A percentile compares a stretch with the other conserved stretches of the same genome.
Conservation (phyloP, 805 yeast species). For the Candida insectorum region DNA sequence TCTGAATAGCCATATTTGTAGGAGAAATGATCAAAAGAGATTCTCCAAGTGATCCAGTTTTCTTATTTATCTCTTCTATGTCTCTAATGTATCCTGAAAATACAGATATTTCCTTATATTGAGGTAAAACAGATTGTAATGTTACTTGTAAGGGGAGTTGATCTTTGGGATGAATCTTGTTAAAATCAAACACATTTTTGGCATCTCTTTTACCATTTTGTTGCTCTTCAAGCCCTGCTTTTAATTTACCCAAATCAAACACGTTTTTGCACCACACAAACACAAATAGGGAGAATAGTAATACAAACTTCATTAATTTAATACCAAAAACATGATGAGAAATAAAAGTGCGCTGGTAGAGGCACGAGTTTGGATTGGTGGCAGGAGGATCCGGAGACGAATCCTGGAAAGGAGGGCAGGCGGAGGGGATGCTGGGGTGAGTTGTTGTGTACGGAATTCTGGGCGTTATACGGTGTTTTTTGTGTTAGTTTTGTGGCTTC, state of each 20-base stretch:
- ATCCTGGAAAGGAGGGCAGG: too few relatives aligned
- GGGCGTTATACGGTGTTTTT: too few relatives aligned
- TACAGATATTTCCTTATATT: conserved; percentile 44
- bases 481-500: too few relatives aligned
- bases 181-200: conserved; percentile 9
- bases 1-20: conserved; percentile 48
- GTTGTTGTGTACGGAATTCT: too few relatives aligned
- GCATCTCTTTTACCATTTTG: conserved; percentile 7
- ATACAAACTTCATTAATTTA: too few relatives aligned
- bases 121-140: conserved; percentile 37
- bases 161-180: conserved; percentile 11
- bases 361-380: too few relatives aligned
- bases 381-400: too few relatives aligned
- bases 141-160: conserved; percentile 9
- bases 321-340: too few relatives aligned
- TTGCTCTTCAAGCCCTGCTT: conserved; percentile 4
- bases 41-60: conserved; percentile 44
- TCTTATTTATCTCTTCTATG: conserved; percentile 43
- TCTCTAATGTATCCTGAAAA: conserved; percentile 74
- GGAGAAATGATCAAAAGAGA: conserved; percentile 68
- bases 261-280: conserved; percentile 12
- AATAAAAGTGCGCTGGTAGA: too few relatives aligned
- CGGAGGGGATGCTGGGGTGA: too few relatives aligned
- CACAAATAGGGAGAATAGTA: too few relatives aligned
- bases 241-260: conserved; percentile 11